Conservation (phyloP, 1,284 basidiomycete genomes). For the Cryptococcus sp. region DNA sequence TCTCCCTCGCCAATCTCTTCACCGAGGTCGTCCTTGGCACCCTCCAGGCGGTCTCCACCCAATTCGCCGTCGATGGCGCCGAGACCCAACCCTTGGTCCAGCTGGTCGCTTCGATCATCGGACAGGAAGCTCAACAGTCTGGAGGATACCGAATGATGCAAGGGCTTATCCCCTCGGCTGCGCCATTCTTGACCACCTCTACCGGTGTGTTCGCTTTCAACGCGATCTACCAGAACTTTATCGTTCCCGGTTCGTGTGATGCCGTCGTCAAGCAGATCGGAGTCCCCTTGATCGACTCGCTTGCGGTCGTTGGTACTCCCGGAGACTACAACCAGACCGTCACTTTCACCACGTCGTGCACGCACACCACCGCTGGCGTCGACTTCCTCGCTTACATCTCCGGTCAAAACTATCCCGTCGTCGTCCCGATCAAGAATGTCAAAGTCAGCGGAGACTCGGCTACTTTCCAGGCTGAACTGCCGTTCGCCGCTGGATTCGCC, state of each 20-base stretch:
- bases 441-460: conserved; percentile 6
- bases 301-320: conserved; percentile 1
- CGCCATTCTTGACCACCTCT: conserved; percentile 6
- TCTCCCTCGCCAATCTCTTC: conserved; percentile 7
- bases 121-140: conserved; percentile 8
- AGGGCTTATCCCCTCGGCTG: conserved; percentile 4
- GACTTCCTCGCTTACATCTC: conserved; percentile 7
- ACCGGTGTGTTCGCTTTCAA: conserved; percentile 7
- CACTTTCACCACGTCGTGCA: conserved; percentile 8
- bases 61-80: conserved; percentile 3
- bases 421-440: conserved; percentile 8
- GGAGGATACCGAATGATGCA: conserved; percentile 10
- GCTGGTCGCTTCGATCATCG: conserved; percentile 9
- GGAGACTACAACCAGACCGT: conserved; percentile 7
- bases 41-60: conserved; percentile 4
- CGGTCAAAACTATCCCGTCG: conserved; percentile 7
- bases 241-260: conserved; percentile 8
- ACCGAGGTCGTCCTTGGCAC: conserved; percentile 12
- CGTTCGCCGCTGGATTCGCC: conserved; percentile 7
- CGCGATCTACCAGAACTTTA: conserved; percentile 7
- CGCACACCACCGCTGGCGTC: conserved; percentile 5
- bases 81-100: neutral
- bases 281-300: conserved; percentile 2
- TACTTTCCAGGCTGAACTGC: conserved; percentile 4
- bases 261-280: conserved; percentile 5